phyloP scores from a whole-genome alignment of 768 basidiomycete species.

The Suillus fuscotomentosus region DNA sequence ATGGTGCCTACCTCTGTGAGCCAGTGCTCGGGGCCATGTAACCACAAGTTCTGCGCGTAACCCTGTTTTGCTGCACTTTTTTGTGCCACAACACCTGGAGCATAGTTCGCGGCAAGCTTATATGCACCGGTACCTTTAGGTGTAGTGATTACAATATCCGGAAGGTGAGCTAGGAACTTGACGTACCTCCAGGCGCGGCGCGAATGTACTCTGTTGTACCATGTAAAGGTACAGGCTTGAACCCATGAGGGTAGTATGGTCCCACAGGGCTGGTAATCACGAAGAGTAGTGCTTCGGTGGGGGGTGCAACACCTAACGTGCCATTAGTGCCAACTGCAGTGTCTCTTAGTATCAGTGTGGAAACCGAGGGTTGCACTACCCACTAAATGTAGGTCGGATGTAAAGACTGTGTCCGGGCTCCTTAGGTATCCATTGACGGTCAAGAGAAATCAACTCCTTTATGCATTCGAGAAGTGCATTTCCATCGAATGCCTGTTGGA shows the following conservation, averaged over 20 bases:
- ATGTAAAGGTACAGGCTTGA: conserved; percentile 88
- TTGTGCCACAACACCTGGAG: conserved; percentile 84
- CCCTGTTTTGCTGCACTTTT: conserved; percentile 71
- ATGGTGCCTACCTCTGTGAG: conserved; percentile 81
- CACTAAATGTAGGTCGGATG: conserved; percentile 77
- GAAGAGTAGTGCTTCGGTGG: conserved; percentile 67
- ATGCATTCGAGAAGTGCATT: conserved; percentile 74
- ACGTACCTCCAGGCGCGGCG: conserved; percentile 76
- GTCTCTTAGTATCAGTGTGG: conserved; percentile 8
- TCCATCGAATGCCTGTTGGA: conserved; percentile 68
- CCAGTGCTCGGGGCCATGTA: conserved; percentile 63
- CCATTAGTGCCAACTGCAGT: conserved; percentile 64
- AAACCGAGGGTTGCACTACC: conserved; percentile 11
- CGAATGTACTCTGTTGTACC: conserved; percentile 82
- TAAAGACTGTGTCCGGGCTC: conserved; percentile 89
- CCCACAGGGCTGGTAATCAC: conserved; percentile 66
- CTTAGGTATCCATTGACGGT: conserved; percentile 89
- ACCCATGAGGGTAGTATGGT: conserved; percentile 83
- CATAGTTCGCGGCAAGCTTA: conserved; percentile 89
- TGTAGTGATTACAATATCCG: conserved; percentile 6
- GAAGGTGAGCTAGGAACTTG: not conserved
- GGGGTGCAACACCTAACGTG: conserved; percentile 49
- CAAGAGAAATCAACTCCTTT: conserved; percentile 80
- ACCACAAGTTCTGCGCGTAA: conserved; percentile 89
- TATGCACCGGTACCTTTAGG: conserved; percentile 74